Base-by-base conservation (phyloP, 176 grass and related monocot genomes). In the Musa schizocarpa region DNA sequence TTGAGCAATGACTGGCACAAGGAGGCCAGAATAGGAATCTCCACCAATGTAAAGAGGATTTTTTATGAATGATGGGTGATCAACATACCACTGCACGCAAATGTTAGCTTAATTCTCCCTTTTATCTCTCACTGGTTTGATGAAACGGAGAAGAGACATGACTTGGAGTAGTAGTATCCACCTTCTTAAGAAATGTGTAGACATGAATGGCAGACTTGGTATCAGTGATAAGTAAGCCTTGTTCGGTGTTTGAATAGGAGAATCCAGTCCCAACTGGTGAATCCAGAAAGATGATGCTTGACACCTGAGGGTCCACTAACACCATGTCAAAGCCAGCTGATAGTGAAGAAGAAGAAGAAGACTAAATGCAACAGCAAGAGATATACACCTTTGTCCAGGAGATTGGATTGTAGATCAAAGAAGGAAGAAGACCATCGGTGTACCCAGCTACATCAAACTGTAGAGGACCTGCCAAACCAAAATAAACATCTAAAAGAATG, bases 21-120 rank as follows among this genome's bases (percentile, higher is more conserved):
- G 86, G 76, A 87, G 83, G 50, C 92, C 92, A 27, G 91, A 87
- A 74, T 90, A 90, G 50, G 91, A 94, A 82, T 94, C 91, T n/a
- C 92, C 92, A 72, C 85, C 82, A 80, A 94, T 86, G 81, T 94
- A 94, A 43, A 94, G 80, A 25, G 87, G 85, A 78, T 90, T 90
- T 13, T 68, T 84, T 7, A 75, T 65, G 54, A 95, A 90, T 72
- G 87, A 86, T 6, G 78, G 85, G 71, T 90, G 85, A 68, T 87
- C 87, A 20, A 68, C 78, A 0, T 88, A 73, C 88, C 88, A 95
- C 69, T 86, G 62, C 71, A 81, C 19, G 25, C 3, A 56, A 43
- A 34, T 48, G 1, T 19, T 68, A 68, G 24, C 16, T 48, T 12
- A 50, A 72, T 75, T 21, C 0, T 43, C 69, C 26, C 8, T 13